These are phyloP conservation scores for Fulvia fulva DNA, from an alignment of 2,329 filamentous ascomycete genomes.

Conservation along the genomic window DNA sequence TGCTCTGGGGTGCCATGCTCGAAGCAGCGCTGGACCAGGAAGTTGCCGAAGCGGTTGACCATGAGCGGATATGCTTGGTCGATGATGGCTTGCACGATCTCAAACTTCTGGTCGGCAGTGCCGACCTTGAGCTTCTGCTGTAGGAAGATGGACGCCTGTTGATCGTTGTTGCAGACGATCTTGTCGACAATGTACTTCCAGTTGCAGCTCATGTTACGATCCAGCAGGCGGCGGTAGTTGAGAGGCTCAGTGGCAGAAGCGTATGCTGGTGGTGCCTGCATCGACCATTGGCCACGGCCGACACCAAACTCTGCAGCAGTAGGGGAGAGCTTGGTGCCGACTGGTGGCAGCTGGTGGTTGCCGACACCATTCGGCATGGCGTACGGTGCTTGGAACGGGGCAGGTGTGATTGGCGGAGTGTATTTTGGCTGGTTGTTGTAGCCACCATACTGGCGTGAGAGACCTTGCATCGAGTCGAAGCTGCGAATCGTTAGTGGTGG, in stretches of 20 bases:
- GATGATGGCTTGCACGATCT: constrained; percentile 95
- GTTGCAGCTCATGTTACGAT: constrained; percentile 94
- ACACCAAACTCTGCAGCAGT: constrained; percentile 45
- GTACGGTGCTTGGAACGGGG: constrained; percentile 21
- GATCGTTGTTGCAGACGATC: constrained; percentile 98
- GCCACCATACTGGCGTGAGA: constrained; percentile 9
- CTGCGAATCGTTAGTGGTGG: constrained; percentile 13
- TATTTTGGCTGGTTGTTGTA: constrained; percentile 13
- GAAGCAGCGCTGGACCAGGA: constrained; percentile 96
- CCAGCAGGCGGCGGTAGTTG: constrained; percentile 91
- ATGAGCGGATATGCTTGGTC: constrained; percentile 91
- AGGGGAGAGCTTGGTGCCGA: constrained; percentile 42
- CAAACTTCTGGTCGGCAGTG: constrained; percentile 90
- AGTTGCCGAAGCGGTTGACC: constrained; percentile 98
- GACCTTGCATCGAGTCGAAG: constrained; percentile 14
- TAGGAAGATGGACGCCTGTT: constrained; percentile 97
- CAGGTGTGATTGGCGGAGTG: constrained; percentile 30
- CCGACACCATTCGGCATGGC: constrained; percentile 11
- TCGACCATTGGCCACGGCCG: constrained; percentile 35
- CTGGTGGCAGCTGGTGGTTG: constrained; percentile 27
- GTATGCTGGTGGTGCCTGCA: constrained; percentile 49
- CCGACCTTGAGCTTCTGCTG: constrained; percentile 99
- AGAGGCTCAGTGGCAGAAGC: constrained; percentile 83
- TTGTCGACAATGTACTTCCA: constrained; percentile 99
- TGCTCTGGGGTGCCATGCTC: constrained; percentile 95